Evolutionary conservation across 2,329 filamentous ascomycete species (phyloP).

Genomic region (Sordariomycetes sp.): DNA sequence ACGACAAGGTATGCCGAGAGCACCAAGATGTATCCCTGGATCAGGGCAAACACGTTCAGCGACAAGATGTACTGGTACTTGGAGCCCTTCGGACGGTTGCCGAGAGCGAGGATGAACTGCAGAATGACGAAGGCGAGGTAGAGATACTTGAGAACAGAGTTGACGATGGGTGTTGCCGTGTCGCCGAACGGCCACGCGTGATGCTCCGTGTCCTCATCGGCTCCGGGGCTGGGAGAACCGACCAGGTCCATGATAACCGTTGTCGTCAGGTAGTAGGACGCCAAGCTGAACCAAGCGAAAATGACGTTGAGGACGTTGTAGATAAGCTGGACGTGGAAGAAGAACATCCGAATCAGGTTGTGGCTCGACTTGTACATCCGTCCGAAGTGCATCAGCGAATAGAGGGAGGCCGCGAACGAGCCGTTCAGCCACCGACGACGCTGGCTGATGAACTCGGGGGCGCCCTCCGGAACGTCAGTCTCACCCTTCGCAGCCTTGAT

Average conservation of each 20-base stretch:
- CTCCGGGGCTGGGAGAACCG: conserved; percentile 57
- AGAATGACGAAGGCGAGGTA: conserved; percentile 87
- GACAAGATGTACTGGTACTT: conserved; percentile 87
- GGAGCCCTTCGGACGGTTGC: conserved; percentile 94
- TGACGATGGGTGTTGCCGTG: conserved; percentile 76
- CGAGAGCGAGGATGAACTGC: conserved; percentile 93
- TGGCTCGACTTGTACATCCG: conserved; percentile 98
- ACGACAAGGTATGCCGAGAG: conserved; percentile 82
- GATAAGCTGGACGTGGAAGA: conserved; percentile 90
- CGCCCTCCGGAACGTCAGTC: conserved; percentile 95
- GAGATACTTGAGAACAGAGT: conserved; percentile 80
- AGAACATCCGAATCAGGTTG: conserved; percentile 97
- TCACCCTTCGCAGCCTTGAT: conserved; percentile 99
- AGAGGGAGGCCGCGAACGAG: conserved; percentile 94
- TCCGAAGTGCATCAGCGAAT: conserved; percentile 96
- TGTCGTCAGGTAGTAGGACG: conserved; percentile 97
- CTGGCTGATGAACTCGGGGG: conserved; percentile 93
- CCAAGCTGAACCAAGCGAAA: conserved; percentile 81
- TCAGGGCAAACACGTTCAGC: conserved; percentile 74
- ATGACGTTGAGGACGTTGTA: conserved; percentile 88
- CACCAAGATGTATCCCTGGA: conserved; percentile 85
- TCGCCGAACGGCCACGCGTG: conserved; percentile 83
- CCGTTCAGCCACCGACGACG: conserved; percentile 98
- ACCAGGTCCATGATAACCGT: conserved; percentile 97
- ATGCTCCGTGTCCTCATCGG: conserved; percentile 34